Evolutionary conservation across 768 basidiomycete species (phyloP).

Genomic region (Lentinula detonsa): DNA sequence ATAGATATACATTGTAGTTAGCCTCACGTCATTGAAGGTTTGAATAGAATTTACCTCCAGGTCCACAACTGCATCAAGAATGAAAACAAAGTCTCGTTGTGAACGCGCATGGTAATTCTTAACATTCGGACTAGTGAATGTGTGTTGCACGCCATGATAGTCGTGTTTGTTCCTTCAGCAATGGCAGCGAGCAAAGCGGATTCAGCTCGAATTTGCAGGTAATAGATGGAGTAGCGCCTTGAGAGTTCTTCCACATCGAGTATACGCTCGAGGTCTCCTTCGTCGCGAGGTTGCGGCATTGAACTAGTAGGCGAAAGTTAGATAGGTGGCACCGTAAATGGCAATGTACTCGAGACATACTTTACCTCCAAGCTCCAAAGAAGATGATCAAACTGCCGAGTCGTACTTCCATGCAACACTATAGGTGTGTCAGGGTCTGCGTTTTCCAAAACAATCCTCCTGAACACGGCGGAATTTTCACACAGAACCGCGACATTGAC

Average conservation of each 20-base stretch:
- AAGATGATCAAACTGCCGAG: slow-evolving; percentile 30
- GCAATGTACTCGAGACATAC: slow-evolving; percentile 20
- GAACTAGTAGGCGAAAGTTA: slow-evolving; percentile 16
- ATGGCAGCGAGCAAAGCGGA: neutral
- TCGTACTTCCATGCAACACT: slow-evolving; percentile 29
- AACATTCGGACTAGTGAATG: neutral
- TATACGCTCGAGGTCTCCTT: slow-evolving; percentile 20
- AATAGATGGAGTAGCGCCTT: neutral
- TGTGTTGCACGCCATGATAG: neutral
- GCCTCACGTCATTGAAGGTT: neutral
- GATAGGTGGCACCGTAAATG: slow-evolving; percentile 5
- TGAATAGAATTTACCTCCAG: neutral
- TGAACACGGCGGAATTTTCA: neutral
- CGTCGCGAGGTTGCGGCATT: slow-evolving; percentile 17
- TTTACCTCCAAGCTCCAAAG: slow-evolving; percentile 32
- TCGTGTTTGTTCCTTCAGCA: neutral
- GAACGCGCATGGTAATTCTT: neutral
- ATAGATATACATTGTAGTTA: neutral
- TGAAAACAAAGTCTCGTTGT: neutral
- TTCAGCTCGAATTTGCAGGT: neutral
- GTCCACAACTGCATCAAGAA: slow-evolving; percentile 3
- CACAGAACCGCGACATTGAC: slow-evolving; percentile 1
- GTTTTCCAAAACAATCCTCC: neutral
- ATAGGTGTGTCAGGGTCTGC: slow-evolving; percentile 24
- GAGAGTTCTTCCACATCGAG: neutral